Base-by-base conservation (phyloP, 2,329 filamentous ascomycete genomes). In the Phialemoniopsis sp. region DNA sequence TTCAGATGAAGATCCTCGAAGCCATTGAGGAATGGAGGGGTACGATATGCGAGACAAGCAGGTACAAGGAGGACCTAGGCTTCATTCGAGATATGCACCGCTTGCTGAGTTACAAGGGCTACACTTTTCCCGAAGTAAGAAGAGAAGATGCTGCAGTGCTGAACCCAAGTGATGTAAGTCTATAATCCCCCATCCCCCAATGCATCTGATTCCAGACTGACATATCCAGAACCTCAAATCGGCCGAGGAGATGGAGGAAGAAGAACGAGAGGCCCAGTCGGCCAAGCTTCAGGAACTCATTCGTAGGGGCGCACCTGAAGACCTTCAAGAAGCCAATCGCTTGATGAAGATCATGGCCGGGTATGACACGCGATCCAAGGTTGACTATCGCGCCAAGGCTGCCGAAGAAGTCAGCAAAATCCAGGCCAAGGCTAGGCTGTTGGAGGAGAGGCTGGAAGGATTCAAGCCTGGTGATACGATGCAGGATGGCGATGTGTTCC, bases 341-440 rank as follows among this genome's bases (percentile, higher is more conserved):
- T 73, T 98, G 38, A 98, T 98, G 93, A 98, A 98, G 67, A 78
- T 98, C 50, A 97, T 98, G 93, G 93, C 93, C 38, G 93, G 93
- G 46, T 98, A 87, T 63, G 93, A 98, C 61, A 96, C 88, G 42
- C 76, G 90, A 51, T 86, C 89, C 60, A 97, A 97, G 68, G 96
- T 93, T 2, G 91, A 98, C 66, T 98, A 96, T 65, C 84, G 93
- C 48, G 93, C 93, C 47, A 98, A 98, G 66, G 93, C 93, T 2
- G 93, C 93, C 9, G 90, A 96, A 59, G 93, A 98, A 47, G 89
- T 98, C 8, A 78, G 80, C 50, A 95, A 89, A 67, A 90, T 98
- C 42, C 93, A 97, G 62, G 89, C 95, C 58, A 98, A 98, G 63
- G 93, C 93, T 4, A 83, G 82, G 47, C 68, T 98, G 45, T 65